These are phyloP conservation scores for Posidonia australis DNA, from an alignment of 106 monocot genomes.

Conservation along the genomic window DNA sequence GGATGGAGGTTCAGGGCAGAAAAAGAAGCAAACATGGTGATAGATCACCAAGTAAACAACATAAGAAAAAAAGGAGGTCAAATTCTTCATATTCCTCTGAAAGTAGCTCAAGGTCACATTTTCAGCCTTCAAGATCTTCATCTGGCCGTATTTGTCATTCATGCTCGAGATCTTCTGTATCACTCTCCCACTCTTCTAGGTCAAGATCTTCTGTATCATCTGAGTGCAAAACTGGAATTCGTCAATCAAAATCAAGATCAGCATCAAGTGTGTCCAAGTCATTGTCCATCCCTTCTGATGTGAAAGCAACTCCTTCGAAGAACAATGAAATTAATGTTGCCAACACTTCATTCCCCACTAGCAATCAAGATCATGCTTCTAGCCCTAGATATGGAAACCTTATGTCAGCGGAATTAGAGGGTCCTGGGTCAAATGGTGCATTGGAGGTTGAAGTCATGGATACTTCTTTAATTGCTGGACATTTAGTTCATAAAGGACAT, in stretches of 20 bases:
- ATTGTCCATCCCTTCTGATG: constrained; percentile 35
- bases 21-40: constrained; percentile 11
- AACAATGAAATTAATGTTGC: constrained; percentile 5
- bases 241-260: constrained; percentile 16
- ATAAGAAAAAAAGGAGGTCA: constrained; percentile 29
- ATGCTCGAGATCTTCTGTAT: constrained; percentile 27
- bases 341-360: neutral
- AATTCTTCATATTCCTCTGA: constrained; percentile 26
- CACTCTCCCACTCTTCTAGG: constrained; percentile 14
- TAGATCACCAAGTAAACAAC: constrained; percentile 7
- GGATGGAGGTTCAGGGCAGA: constrained; percentile 10
- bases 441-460: constrained; percentile 13
- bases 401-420: neutral
- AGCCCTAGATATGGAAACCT: constrained; percentile 1
- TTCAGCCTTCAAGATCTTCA: constrained; percentile 16
- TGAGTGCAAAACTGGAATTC: neutral
- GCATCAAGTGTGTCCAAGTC: constrained; percentile 14
- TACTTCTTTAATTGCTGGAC: constrained; percentile 5
- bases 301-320: constrained; percentile 13
- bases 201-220: constrained; percentile 2
- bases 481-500: neutral
- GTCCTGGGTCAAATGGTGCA: constrained; percentile 8
- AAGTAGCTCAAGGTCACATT: constrained; percentile 18
- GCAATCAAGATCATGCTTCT: constrained; percentile 2
- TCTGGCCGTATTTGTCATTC: constrained; percentile 25